phyloP scores from a whole-genome alignment of 345 rosid species.

The Salix udensis region DNA sequence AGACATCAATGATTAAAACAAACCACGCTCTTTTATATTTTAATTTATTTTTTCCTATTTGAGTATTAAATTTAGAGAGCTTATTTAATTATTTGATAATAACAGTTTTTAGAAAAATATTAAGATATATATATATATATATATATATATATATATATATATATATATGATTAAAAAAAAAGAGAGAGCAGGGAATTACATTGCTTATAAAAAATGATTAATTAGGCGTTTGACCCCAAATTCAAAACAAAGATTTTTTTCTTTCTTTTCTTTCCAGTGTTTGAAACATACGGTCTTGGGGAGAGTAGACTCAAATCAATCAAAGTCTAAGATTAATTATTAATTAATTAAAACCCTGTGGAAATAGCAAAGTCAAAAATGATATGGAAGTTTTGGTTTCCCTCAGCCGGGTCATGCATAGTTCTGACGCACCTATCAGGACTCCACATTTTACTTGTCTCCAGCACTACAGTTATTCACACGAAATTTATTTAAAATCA shows the following conservation, averaged over 20 bases:
- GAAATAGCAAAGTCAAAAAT: conserved; percentile 1
- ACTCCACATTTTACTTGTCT: background rate
- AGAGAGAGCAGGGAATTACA: background rate
- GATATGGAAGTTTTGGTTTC: conserved; percentile 21
- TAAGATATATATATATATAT: too few species aligned
- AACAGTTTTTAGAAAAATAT: too few species aligned
- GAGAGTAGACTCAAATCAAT: background rate
- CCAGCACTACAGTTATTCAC: background rate
- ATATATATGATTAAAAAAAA: too few species aligned
- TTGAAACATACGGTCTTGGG: background rate
- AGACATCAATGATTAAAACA: too few species aligned
- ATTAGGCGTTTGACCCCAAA: background rate
- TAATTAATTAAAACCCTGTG: background rate
- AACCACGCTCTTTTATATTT: too few species aligned
- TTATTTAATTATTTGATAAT: too few species aligned
- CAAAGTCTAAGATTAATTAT: background rate
- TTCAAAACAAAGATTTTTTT: background rate
- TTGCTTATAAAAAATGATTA: background rate
- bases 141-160: too few species aligned
- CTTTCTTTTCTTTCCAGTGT: background rate
- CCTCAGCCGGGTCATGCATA: conserved; percentile 17
- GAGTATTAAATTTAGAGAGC: too few species aligned
- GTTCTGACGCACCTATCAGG: conserved; percentile 18
- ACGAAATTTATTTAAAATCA: background rate
- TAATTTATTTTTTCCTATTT: too few species aligned